A percentile compares a stretch with the other conserved stretches of the same genome.
Conservation (phyloP, 768 basidiomycete species). For the Kwoniella sp. region DNA sequence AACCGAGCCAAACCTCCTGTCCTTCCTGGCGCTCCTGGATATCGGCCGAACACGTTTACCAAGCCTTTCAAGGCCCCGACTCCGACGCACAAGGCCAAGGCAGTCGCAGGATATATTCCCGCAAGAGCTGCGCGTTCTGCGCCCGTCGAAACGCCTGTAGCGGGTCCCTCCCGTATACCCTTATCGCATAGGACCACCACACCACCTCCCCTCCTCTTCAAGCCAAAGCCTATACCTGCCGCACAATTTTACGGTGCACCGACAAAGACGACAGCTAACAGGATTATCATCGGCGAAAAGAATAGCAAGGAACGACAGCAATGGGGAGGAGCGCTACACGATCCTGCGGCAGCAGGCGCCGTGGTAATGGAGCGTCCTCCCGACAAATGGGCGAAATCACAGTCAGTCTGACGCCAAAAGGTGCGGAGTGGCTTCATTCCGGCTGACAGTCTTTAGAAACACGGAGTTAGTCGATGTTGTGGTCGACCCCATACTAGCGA, state of each 20-base stretch:
- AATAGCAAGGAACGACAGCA: slow-evolving; percentile 22
- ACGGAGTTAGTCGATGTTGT: slow-evolving; percentile 64
- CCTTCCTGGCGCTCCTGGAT: slow-evolving; percentile 5
- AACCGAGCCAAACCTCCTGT: slow-evolving; percentile 16
- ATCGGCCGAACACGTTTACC: slow-evolving; percentile 19
- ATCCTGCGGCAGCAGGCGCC: slow-evolving; percentile 70
- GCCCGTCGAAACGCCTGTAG: background rate
- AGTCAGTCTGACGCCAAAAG: slow-evolving; percentile 29
- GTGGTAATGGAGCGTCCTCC: slow-evolving; percentile 80
- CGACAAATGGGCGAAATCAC: slow-evolving; percentile 61
- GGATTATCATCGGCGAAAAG: slow-evolving; percentile 30
- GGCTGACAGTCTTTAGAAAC: background rate
- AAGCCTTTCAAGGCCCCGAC: slow-evolving; percentile 39
- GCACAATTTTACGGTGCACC: slow-evolving; percentile 34
- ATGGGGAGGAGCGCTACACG: slow-evolving; percentile 53
- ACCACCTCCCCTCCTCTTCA: background rate
- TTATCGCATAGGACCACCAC: background rate
- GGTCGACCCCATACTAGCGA: slow-evolving; percentile 75
- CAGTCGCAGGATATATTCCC: slow-evolving; percentile 20
- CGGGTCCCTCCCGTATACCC: slow-evolving; percentile 13
- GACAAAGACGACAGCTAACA: slow-evolving; percentile 9
- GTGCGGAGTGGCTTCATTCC: background rate
- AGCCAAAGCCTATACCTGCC: slow-evolving; percentile 4
- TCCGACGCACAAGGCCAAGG: slow-evolving; percentile 21
- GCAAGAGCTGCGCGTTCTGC: too few species aligned